phyloP scores from a whole-genome alignment of 108 stramenopile species.

The Phaeodactylum tricornutum region DNA sequence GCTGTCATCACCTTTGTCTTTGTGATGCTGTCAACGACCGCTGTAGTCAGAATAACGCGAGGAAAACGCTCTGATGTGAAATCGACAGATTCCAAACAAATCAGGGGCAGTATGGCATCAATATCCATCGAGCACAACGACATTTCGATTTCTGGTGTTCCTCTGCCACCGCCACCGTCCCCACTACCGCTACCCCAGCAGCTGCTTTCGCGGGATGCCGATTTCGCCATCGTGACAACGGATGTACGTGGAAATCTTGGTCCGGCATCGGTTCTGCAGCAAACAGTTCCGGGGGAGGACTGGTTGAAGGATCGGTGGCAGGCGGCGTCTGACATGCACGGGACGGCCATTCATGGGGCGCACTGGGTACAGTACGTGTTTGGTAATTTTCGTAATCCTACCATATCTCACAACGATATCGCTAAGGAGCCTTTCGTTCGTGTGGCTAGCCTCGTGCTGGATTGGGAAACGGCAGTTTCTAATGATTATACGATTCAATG shows the following conservation, averaged over 20 bases:
- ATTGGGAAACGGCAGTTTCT: conserved; percentile 74
- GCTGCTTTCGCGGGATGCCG: conserved; percentile 10
- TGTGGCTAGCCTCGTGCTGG: conserved; percentile 41
- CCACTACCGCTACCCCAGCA: not conserved
- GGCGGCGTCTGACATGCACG: conserved; percentile 74
- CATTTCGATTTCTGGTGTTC: too few relatives aligned
- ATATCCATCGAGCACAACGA: too few relatives aligned
- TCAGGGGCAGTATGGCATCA: too few relatives aligned
- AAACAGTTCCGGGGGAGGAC: conserved; percentile 46
- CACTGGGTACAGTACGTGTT: conserved; percentile 68
- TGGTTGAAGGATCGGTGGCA: conserved; percentile 84
- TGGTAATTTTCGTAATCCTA: too few relatives aligned
- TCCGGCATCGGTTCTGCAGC: conserved; percentile 50
- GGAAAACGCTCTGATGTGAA: too few relatives aligned
- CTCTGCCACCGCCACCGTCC: too few relatives aligned
- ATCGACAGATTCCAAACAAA: too few relatives aligned
- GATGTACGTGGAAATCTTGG: conserved; percentile 74
- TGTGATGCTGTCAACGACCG: too few relatives aligned
- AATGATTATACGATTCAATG: conserved; percentile 49
- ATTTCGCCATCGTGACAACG: too few relatives aligned
- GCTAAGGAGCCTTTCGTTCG: conserved; percentile 7
- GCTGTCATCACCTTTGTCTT: too few relatives aligned
- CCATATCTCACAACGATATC: too few relatives aligned
- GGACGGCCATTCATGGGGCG: conserved; percentile 47
- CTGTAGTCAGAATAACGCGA: too few relatives aligned